phyloP scores from a whole-genome alignment of 805 yeast species.

The Zygoascus flipseniorum region DNA sequence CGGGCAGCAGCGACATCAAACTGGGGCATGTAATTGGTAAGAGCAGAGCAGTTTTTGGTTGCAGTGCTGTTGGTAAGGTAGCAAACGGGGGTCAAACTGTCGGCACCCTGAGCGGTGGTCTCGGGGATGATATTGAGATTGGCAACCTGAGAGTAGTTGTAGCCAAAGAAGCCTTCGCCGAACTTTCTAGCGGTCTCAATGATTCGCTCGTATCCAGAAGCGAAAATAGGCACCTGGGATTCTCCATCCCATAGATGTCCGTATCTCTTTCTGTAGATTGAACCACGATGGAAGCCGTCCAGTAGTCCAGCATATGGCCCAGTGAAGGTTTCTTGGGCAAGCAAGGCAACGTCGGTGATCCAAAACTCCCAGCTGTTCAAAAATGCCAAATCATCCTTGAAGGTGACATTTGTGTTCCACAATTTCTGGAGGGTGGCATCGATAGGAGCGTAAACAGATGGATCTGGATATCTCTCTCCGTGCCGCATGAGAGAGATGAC shows the following conservation, averaged over 20 bases:
- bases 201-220: constrained; percentile 48
- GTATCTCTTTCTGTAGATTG: constrained; percentile 40
- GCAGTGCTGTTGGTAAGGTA: constrained; percentile 33
- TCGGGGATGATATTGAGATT: constrained; percentile 40
- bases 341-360: constrained; percentile 29
- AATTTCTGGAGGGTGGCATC: constrained; percentile 12
- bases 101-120: constrained; percentile 41
- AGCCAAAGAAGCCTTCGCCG: constrained; percentile 52
- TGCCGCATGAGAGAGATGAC: constrained; percentile 47
- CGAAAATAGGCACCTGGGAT: constrained; percentile 40
- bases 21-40: constrained; percentile 13
- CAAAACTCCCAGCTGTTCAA: constrained; percentile 41
- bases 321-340: constrained; percentile 44
- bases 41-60: constrained; percentile 10
- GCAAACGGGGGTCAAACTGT: constrained; percentile 47
- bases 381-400: constrained; percentile 38
- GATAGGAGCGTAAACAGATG: constrained; percentile 8
- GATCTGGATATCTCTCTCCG: constrained; percentile 48
- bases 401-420: constrained; percentile 3
- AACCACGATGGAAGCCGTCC: constrained; percentile 44
- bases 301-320: constrained; percentile 46
- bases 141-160: constrained; percentile 31
- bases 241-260: constrained; percentile 35
- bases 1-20: constrained; percentile 23
- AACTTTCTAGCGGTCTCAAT: constrained; percentile 47